Base-by-base conservation (phyloP, 371 early-diverging fungal genomes). In the Conidiobolus incongruus region DNA sequence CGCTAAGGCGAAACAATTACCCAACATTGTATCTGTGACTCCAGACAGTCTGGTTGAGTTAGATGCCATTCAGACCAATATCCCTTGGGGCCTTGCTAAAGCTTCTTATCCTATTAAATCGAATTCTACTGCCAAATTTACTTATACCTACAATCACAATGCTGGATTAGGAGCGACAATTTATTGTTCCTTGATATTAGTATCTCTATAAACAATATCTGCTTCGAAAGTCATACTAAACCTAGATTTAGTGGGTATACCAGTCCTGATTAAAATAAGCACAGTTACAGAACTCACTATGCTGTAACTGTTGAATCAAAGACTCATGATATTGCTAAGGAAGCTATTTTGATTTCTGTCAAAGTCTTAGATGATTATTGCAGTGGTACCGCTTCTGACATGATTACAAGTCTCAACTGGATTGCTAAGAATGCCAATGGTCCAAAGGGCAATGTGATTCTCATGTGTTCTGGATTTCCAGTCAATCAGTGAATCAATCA, bases 311-410 rank as follows among this genome's bases (percentile, higher is more conserved):
- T 83, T 47, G 88, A 65, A 29, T 72, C 80, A 16, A 61, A 53
- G 16, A 65, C 61, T 0, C 77, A 65, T 54, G 95, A 91, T 52
- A 79, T 94, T 30, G 88, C 90, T 45, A 90, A 89, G 55, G 79
- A 84, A 47, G 79, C 68, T 33, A 70, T 55, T 19, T 37, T 93
- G 19, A 63, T 86, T 29, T 77, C 79, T 46, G 87, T 90, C 38
- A 83, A 89, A 59, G 87, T 91, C 12, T 59, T 94, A n/a, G 56
- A 65, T 48, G 50, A 54, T 20, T 46, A 58, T 7, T 83, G 88
- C 15, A 52, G 52, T 15, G 88, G 88, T 19, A 57, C 69, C 10
- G 64, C 64, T 43, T 66, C 72, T 2, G 70, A 60, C 39, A 64
- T 87, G n/a, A 61, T 83, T 29, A 61, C 63, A 21, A 85, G 81